Evolutionary conservation across 1,284 basidiomycete genomes (phyloP), one percentile per base, ranked within the genome.

Genomic region (Agroathelia rolfsii): DNA sequence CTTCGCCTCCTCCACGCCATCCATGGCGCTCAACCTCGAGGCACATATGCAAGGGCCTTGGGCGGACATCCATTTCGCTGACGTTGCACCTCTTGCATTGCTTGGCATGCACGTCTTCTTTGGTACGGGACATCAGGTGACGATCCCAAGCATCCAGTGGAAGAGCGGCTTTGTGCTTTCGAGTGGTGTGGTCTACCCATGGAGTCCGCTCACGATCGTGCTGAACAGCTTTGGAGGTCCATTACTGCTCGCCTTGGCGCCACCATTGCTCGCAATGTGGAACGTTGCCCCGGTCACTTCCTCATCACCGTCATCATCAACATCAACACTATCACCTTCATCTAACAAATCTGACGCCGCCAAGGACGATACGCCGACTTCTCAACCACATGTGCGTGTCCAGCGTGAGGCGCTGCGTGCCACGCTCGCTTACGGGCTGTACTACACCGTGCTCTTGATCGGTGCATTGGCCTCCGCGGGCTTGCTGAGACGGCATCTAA

Each of bases 141-240:
- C 83, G 0, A 68, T 98, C 25, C 71, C 88, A 1, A 81, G 86
- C 6, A 79, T 99, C 35, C 93, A 98, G 49, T 99, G 95, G 95
- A 94, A 96, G 52, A 59, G 81, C 0, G 93, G 87, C 0, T 98
- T 97, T 56, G 44, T 90, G 47, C 48, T 92, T 55, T 69, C 73
- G 7, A 56, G 74, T 0, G 73, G 62, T 0, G 65, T 92, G 27
- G 64, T 59, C 7, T 90, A 89, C 52, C 79, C 82, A 0, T 73
- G 76, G 47, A 83, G 90, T 0, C 81, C 82, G 0, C 27, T 83
- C 1, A 75, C 89, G n/a, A 82, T 94, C 4, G 50, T 72, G 2
- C 52, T 86, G 41, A 98, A 98, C 57, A 80, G 81, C 3, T 66
- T 92, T 43, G 85, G 89, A 0, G 70, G 83, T 0, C 53, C 76